Percentiles rank a stretch among this genome's conserved stretches.
Evolutionary conservation across 2,329 filamentous ascomycete species (phyloP).

Genomic region (Diaporthe aspalathi): DNA sequence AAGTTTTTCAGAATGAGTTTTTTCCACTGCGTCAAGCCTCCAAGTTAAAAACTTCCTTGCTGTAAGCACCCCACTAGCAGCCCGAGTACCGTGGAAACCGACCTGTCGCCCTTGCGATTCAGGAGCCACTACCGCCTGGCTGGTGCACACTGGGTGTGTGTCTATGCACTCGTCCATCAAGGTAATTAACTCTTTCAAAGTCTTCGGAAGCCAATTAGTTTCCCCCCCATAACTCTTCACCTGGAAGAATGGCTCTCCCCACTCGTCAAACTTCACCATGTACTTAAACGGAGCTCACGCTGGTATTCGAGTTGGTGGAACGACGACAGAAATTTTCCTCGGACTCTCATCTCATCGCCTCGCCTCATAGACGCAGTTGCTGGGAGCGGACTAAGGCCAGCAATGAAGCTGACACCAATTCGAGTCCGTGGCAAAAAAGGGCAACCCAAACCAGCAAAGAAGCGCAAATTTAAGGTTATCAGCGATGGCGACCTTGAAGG

Average conservation of each 20-base stretch:
- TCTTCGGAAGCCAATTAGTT: background rate
- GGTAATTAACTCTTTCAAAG: background rate
- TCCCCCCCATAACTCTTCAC: background rate
- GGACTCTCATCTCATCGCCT: background rate
- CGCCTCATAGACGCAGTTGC: background rate
- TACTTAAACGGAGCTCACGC: background rate
- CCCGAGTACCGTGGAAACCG: background rate
- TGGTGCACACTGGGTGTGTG: constrained; percentile 11
- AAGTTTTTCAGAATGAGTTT: constrained; percentile 22
- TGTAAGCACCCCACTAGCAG: constrained; percentile 10
- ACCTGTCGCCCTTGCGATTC: background rate
- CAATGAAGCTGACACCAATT: constrained; percentile 62
- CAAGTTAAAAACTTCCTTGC: constrained; percentile 23
- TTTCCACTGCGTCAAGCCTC: constrained; percentile 32
- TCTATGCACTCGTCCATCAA: background rate
- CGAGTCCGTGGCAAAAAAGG: constrained; percentile 60
- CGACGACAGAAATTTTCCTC: background rate
- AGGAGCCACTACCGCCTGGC: background rate
- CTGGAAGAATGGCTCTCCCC: background rate
- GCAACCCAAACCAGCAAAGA: constrained; percentile 41
- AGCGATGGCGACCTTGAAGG: background rate
- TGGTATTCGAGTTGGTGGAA: background rate
- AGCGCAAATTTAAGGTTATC: constrained; percentile 36
- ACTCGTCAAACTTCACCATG: background rate
- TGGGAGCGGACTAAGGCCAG: background rate